Base-by-base conservation (phyloP, 441 rosid species). In the Adansonia gregorii region DNA sequence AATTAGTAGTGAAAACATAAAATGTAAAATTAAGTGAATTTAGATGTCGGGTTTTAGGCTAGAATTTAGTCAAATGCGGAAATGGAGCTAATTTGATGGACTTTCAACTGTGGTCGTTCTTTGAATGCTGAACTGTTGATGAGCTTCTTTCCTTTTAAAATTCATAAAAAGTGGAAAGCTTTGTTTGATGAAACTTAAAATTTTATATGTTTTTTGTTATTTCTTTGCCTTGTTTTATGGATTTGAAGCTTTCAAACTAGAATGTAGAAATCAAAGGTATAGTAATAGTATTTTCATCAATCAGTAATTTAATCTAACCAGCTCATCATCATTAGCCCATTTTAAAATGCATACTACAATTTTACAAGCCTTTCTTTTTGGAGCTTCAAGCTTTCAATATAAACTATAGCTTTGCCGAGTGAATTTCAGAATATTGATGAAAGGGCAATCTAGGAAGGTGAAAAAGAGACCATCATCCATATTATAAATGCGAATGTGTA, bases 101-200 rank as follows among this genome's bases (percentile, higher is more conserved):
- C 8, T 56, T 10, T 8, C 27, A 19, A 17, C 56, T 68, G 1
- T 48, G 58, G 59, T 49, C 10, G 49, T 58, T 10, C 56, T 48
- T 46, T 60, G 69, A 10, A 12, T 20, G 48, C 24, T 45, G 54
- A 59, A 20, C 31, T 17, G 45, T 6, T n/a, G 22, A 43, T n/a
- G 55, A 58, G 58, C 19, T 22, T 48, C 41, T 22, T 14, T 14
- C 73, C 27, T 3, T 12, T 49, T 7, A 24, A 11, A 49, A 24
- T 48, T 69, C 72, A 59, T 73, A 73, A 19, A 24, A 43, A 45
- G 11, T 35, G 65, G 65, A 72, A 56, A 31, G 17, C 19, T 11
- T 39, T 15, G 15, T 54, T 71, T 31, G 48, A 52, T 71, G 48
- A 51, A 8, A 46, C 51, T 41, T 66, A 41, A 43, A 0, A 14